Base-by-base conservation (phyloP, 1,284 basidiomycete genomes). In the Malassezia furfur region DNA sequence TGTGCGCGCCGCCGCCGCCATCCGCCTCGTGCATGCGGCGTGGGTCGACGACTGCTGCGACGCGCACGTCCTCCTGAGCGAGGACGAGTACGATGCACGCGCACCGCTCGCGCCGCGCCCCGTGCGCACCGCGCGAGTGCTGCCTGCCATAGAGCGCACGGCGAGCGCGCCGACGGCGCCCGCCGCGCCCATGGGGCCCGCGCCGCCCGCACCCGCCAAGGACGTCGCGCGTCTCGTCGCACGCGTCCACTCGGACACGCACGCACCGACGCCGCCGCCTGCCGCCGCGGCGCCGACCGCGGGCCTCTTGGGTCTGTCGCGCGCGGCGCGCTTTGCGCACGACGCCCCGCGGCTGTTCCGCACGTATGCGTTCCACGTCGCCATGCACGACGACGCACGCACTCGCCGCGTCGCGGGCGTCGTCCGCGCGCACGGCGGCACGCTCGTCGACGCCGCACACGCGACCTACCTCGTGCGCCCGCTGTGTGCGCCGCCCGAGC, bases 1-100 rank as follows among this genome's bases (percentile, higher is more conserved):
- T 5, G 38, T 59, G 19, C 46, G 31, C 22, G 67, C 61, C 14
- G 84, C 86, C 64, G 83, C 82, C 0, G 77, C 80, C 41, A 84
- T 88, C 35, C 78, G 80, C 47, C 76, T 87, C 2, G 81, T 89
- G 1, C 88, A 86, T 83, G 85, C 86, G 61, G 86, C 87, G 57
- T 89, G 86, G 86, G 85, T 89, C 60, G 85, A 84, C 84, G 87
- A 88, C 63, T 87, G 79, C 32, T 60, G 86, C 9, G 79, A 82
- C 44, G 84, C 82, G 61, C 82, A 82, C 54, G 86, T 85, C 28
- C 61, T 64, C 32, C 43, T 70, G 15, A 57, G 55, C 36, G 66
- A 68, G 46, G 53, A 57, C 22, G 47, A 25, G 37, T 70, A 70
- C 48, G 61, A 63, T n/a, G 63, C 66, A 8, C 38, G 41, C 12